Evolutionary conservation across 139 green algal species (phyloP).

Genomic region (Chlorella sorokiniana): DNA sequence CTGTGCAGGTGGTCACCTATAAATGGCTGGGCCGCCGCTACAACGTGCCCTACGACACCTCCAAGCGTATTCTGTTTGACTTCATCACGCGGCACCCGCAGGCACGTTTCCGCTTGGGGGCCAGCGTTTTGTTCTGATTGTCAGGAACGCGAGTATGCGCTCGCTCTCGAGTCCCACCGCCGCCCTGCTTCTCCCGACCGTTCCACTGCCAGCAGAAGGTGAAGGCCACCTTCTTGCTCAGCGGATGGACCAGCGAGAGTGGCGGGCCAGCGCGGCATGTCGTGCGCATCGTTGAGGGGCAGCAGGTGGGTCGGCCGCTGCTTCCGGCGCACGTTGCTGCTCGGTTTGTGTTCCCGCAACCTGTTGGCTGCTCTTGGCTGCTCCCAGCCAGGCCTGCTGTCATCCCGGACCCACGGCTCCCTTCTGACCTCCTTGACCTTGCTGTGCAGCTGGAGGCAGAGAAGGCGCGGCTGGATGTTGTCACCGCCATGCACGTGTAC

Average conservation of each 20-base stretch:
- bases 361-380: not conserved
- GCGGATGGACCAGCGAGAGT: conserved; percentile 45
- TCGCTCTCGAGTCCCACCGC: not conserved
- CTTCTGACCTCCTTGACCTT: not conserved
- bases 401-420: not conserved
- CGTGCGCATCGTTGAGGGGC: conserved; percentile 31
- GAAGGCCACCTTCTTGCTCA: conserved; percentile 53
- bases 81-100: conserved; percentile 39
- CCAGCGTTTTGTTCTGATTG: not conserved
- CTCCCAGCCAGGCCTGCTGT: too few species aligned
- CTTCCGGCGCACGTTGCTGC: not conserved
- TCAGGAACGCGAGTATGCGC: not conserved
- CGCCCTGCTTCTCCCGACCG: not conserved
- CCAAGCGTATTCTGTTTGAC: conserved; percentile 54
- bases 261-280: conserved; percentile 18
- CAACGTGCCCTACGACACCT: conserved; percentile 43
- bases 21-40: conserved; percentile 57
- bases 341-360: not conserved
- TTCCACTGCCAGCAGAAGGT: conserved; percentile 41
- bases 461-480: conserved; percentile 25
- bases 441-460: conserved; percentile 41
- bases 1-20: conserved; percentile 52
- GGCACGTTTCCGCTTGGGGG: not conserved
- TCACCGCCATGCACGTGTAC: conserved; percentile 63
- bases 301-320: conserved; percentile 1